Evolutionary conservation across 805 yeast species (phyloP).

Genomic region (Barnettozyma vustinii): DNA sequence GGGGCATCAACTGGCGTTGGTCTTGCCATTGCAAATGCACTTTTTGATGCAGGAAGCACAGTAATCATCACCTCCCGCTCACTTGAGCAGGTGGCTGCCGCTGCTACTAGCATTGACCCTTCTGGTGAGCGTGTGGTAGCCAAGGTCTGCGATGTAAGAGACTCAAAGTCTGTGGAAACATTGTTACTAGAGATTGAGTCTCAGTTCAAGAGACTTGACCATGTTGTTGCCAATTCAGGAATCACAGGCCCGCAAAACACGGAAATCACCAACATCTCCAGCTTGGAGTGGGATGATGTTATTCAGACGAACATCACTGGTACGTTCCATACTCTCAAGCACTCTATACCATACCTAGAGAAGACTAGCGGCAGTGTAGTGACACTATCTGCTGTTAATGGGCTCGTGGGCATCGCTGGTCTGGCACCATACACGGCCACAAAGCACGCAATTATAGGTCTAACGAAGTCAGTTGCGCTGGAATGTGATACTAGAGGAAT

Average conservation of each 20-base stretch:
- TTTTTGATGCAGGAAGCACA: neutral
- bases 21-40: neutral
- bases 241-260: neutral
- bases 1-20: neutral
- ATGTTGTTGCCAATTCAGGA: neutral
- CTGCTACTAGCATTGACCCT: neutral
- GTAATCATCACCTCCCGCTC: neutral
- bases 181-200: neutral
- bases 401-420: neutral
- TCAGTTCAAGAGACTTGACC: neutral
- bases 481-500: neutral
- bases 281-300: neutral
- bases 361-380: neutral
- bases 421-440: neutral
- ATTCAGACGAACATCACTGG: conserved; percentile 1
- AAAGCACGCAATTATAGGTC: conserved; percentile 1
- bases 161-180: neutral
- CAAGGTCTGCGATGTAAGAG: neutral
- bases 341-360: neutral
- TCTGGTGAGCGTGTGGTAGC: neutral
- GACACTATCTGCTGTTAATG: conserved; percentile 1
- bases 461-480: neutral
- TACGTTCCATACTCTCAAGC: neutral
- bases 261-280: neutral
- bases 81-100: neutral